phyloP scores from a whole-genome alignment of 2,329 filamentous ascomycete genomes.

The Bertia moriformis region DNA sequence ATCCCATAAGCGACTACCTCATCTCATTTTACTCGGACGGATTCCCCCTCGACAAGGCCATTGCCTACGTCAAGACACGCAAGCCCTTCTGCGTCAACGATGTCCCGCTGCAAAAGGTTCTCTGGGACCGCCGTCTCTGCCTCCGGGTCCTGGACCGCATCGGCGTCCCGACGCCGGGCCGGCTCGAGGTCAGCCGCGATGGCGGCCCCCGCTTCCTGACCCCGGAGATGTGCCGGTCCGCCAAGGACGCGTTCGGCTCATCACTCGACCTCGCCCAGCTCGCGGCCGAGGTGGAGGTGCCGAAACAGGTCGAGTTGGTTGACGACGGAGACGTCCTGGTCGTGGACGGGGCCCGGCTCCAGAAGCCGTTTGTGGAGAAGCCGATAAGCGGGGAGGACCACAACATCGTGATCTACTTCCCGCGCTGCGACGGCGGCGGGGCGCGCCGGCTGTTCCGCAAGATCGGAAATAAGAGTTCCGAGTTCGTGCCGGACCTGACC shows the following conservation, averaged over 20 bases:
- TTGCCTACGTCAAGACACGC: slow-evolving; percentile 81
- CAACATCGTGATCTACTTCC: slow-evolving; percentile 97
- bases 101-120: slow-evolving; percentile 86
- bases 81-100: slow-evolving; percentile 98
- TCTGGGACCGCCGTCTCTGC: slow-evolving; percentile 90
- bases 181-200: slow-evolving; percentile 83
- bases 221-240: slow-evolving; percentile 63
- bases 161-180: slow-evolving; percentile 73
- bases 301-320: slow-evolving; percentile 63
- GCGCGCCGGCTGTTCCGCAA: slow-evolving; percentile 88
- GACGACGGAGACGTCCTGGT: slow-evolving; percentile 78
- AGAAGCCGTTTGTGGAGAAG: slow-evolving; percentile 95
- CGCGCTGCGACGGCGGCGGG: slow-evolving; percentile 71
- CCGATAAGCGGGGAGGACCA: slow-evolving; percentile 97
- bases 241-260: slow-evolving; percentile 70
- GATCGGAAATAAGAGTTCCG: slow-evolving; percentile 97
- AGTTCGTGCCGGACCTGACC: slow-evolving; percentile 69
- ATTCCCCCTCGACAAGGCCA: slow-evolving; percentile 91
- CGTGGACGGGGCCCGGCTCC: slow-evolving; percentile 69
- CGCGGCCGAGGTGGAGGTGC: slow-evolving; percentile 34
- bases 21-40: slow-evolving; percentile 98
- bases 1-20: slow-evolving; percentile 61
- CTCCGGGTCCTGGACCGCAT: slow-evolving; percentile 78
- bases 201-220: slow-evolving; percentile 72
- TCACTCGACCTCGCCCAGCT: slow-evolving; percentile 56